Conservation (phyloP, 192 early-diverging fungal species). For the Coemansia umbellata region DNA sequence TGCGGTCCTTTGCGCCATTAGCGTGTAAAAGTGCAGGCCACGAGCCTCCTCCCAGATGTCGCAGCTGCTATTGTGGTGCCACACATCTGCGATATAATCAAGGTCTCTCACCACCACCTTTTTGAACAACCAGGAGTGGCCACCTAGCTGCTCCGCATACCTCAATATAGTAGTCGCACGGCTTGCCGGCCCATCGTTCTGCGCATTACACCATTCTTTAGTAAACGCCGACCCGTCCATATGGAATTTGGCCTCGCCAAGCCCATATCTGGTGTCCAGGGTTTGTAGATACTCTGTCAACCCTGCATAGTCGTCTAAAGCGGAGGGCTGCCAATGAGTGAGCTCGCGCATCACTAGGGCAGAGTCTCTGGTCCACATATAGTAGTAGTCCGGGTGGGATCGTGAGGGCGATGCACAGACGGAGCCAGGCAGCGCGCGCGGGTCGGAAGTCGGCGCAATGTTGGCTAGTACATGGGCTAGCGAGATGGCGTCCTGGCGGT, state of each 20-base stretch:
- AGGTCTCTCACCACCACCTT: constrained; percentile 39
- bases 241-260: constrained; percentile 66
- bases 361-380: constrained; percentile 67
- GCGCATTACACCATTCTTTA: constrained; percentile 58
- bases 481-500: constrained; percentile 1
- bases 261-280: constrained; percentile 7
- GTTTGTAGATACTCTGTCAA: constrained; percentile 33
- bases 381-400: constrained; percentile 66
- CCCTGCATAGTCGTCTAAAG: constrained; percentile 17
- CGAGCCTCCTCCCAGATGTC: constrained; percentile 81
- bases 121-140: too few relatives aligned
- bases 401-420: constrained; percentile 49
- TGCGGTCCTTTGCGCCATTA: constrained; percentile 58
- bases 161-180: constrained; percentile 27
- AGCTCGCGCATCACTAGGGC: constrained; percentile 58
- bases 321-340: constrained; percentile 13
- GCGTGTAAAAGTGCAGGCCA: constrained; percentile 69
- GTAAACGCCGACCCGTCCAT: constrained; percentile 56
- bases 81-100: constrained; percentile 57
- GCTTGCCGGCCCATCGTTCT: constrained; percentile 66
- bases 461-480: constrained; percentile 20
- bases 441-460: constrained; percentile 26
- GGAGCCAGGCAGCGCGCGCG: constrained; percentile 25
- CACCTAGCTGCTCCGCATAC: constrained; percentile 9
- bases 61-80: constrained; percentile 41